Percentiles rank a stretch among this genome's conserved stretches.
Conservation (phyloP, 768 basidiomycete species). For the Pleurotus salmoneostramineus region DNA sequence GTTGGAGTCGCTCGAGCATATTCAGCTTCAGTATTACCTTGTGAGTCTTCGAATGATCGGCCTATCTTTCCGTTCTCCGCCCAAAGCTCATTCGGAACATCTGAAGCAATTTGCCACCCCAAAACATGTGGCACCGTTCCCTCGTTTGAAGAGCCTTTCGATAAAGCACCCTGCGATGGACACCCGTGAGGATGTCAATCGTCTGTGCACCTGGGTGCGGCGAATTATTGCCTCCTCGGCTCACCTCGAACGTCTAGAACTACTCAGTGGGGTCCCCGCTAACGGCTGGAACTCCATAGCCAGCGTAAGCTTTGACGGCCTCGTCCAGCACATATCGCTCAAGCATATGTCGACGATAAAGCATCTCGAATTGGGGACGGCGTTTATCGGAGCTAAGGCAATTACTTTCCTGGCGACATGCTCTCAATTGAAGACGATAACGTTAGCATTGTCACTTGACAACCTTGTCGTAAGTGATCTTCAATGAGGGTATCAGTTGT, state of each 20-base stretch:
- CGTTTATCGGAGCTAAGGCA: constrained; percentile 19
- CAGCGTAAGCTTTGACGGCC: constrained; percentile 24
- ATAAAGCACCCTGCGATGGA: constrained; percentile 19
- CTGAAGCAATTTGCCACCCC: constrained; percentile 40
- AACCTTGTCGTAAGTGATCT: too few species aligned
- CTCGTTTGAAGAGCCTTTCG: constrained; percentile 25
- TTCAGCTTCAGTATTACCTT: constrained; percentile 49
- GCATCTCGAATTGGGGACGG: constrained; percentile 20
- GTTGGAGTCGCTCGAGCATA: constrained; percentile 31
- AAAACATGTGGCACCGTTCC: constrained; percentile 14
- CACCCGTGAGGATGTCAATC: constrained; percentile 16
- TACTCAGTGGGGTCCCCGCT: constrained; percentile 10
- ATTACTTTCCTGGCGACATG: constrained; percentile 16
- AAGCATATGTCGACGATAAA: constrained; percentile 25
- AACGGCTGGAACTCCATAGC: neutral
- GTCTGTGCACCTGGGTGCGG: constrained; percentile 32
- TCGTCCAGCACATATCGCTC: constrained; percentile 27
- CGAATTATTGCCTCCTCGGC: constrained; percentile 26
- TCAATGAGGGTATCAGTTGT: neutral
- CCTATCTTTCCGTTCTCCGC: neutral
- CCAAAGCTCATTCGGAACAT: neutral
- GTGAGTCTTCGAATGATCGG: constrained; percentile 23
- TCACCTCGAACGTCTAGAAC: constrained; percentile 21
- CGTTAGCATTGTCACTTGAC: neutral
- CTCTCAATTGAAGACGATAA: constrained; percentile 15